Evolutionary conservation across 768 basidiomycete species (phyloP).

Genomic region (Lactifluus echinatus): DNA sequence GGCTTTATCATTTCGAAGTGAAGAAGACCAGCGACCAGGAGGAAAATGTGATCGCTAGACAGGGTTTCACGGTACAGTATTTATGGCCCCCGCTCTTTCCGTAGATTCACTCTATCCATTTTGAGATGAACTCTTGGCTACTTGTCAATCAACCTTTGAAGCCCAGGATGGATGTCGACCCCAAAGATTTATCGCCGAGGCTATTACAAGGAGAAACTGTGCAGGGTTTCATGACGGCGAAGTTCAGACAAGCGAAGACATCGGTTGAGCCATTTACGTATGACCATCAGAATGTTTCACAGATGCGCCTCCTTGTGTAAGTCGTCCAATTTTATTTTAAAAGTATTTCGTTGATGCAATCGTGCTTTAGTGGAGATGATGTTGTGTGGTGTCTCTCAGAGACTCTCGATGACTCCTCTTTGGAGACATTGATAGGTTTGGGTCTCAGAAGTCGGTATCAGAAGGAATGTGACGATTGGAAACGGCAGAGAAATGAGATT

Average conservation of each 20-base stretch:
- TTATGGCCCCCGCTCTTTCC: no score
- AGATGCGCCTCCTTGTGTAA: conserved; percentile 8
- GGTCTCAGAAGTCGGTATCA: not conserved
- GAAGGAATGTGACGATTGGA: not conserved
- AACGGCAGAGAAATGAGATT: not conserved
- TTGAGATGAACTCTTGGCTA: conserved; percentile 2
- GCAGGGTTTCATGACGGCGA: not conserved
- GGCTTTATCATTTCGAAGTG: not conserved
- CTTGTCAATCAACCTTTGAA: not conserved
- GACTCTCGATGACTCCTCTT: conserved; percentile 3
- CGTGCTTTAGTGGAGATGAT: not conserved
- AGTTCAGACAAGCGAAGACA: not conserved
- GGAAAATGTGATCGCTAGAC: not conserved
- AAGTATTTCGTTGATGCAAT: not conserved
- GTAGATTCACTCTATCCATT: not conserved
- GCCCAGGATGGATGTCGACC: not conserved
- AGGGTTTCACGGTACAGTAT: not conserved
- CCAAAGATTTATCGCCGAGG: not conserved
- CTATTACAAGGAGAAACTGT: not conserved
- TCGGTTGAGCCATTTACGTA: not conserved
- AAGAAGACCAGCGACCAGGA: not conserved
- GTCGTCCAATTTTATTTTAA: not conserved
- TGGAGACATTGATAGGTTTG: not conserved
- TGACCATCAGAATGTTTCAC: not conserved
- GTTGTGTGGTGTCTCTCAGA: conserved; percentile 8